Evolutionary conservation across 257 asterid species (phyloP).

Genomic region (Solanum sejunctum): DNA sequence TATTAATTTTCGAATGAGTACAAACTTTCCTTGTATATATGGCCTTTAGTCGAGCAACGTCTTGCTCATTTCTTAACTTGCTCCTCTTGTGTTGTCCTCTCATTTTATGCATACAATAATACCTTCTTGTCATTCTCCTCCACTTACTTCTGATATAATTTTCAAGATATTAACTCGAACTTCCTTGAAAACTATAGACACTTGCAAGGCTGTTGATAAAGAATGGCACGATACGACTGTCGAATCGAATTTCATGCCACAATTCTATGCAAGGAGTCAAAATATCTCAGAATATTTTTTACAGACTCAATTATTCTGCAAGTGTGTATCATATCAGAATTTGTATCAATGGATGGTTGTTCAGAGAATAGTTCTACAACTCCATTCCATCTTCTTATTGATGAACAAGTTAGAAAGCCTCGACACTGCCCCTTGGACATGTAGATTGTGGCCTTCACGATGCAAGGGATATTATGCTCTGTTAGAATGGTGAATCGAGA

Average conservation of each 20-base stretch:
- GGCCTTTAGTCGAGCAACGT: background rate
- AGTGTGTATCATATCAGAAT: too few species aligned
- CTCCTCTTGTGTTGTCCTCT: background rate
- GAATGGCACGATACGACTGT: background rate
- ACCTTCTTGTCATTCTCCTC: background rate
- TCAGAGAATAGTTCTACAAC: too few species aligned
- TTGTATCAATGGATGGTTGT: too few species aligned
- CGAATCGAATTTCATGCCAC: background rate
- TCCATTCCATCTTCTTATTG: too few species aligned
- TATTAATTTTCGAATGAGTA: background rate
- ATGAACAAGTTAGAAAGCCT: too few species aligned
- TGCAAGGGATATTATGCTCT: conserved; percentile 5
- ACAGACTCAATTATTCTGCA: too few species aligned
- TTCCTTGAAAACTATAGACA: background rate
- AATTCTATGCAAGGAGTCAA: background rate
- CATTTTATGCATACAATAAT: background rate
- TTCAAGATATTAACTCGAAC: background rate
- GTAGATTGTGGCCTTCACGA: background rate
- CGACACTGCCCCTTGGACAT: fast-evolving
- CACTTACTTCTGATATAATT: background rate
- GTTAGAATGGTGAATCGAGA: background rate
- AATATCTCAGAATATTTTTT: too few species aligned
- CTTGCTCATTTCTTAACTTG: background rate
- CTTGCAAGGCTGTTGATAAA: background rate
- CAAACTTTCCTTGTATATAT: too few species aligned